A percentile compares a stretch with the other conserved stretches of the same genome.
These are phyloP conservation scores for Teunomyces stri DNA, from an alignment of 805 yeast genomes.

Conservation along the genomic window DNA sequence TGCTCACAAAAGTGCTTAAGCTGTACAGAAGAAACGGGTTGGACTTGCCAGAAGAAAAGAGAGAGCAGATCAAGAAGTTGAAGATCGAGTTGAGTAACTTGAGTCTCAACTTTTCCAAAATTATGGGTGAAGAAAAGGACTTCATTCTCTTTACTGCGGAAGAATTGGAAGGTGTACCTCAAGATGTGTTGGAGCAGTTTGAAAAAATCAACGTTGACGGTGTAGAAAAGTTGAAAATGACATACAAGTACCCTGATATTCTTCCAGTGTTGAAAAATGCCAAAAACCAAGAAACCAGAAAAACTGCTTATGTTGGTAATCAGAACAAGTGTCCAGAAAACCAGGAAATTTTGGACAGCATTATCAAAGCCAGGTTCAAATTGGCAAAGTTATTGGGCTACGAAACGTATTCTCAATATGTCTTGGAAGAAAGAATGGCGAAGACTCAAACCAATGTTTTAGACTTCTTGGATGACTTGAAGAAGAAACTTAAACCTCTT, in stretches of 20 bases:
- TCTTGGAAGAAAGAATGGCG: conserved; percentile 80
- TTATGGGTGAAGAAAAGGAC: conserved; percentile 70
- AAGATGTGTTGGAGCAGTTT: conserved; percentile 57
- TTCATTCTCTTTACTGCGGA: conserved; percentile 56
- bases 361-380: conserved; percentile 60
- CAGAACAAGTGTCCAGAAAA: conserved; percentile 68
- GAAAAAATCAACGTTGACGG: conserved; percentile 45
- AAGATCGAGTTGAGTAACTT: conserved; percentile 59
- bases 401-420: conserved; percentile 63
- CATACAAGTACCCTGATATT: conserved; percentile 79
- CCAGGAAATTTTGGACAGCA: conserved; percentile 55
- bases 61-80: conserved; percentile 56
- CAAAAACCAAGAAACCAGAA: conserved; percentile 59
- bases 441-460: conserved; percentile 60
- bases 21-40: conserved; percentile 69
- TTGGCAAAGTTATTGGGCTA: conserved; percentile 67
- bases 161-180: conserved; percentile 74
- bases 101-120: conserved; percentile 57
- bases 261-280: conserved; percentile 79
- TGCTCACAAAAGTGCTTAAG: conserved; percentile 53
- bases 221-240: conserved; percentile 52
- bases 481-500: conserved; percentile 53
- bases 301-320: conserved; percentile 60
- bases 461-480: conserved; percentile 61
- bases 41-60: conserved; percentile 51